phyloP scores from a whole-genome alignment of 2,329 filamentous ascomycete genomes.

The Aureobasidium uvarum region DNA sequence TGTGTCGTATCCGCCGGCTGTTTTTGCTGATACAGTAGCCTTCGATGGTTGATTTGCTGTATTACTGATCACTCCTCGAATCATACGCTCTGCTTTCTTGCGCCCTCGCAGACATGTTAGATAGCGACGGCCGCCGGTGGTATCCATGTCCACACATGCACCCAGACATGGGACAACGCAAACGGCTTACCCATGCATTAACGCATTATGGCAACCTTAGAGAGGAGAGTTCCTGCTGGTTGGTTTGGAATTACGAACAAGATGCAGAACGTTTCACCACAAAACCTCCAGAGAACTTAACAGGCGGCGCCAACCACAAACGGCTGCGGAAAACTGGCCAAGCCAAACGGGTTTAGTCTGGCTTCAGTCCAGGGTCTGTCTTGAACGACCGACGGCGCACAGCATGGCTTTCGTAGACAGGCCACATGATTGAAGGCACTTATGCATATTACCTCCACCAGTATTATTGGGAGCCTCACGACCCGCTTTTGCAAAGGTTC shows the following conservation, averaged over 20 bases:
- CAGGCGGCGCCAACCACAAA: background rate
- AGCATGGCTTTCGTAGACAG: background rate
- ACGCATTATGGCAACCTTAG: background rate
- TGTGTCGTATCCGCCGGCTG: background rate
- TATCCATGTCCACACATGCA: background rate
- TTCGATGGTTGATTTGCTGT: no score
- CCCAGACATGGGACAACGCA: background rate
- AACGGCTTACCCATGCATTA: background rate
- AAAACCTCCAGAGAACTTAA: background rate
- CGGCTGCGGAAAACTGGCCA: background rate
- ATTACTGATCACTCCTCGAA: slow-evolving; percentile 3
- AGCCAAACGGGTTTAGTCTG: slow-evolving; percentile 1
- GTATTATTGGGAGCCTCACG: background rate
- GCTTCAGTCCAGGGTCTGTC: slow-evolving; percentile 8
- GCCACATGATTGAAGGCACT: background rate
- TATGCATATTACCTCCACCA: background rate
- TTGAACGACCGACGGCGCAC: slow-evolving; percentile 5
- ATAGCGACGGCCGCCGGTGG: background rate
- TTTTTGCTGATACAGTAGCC: background rate
- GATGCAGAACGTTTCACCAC: background rate
- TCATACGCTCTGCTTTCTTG: background rate
- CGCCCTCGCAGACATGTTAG: background rate
- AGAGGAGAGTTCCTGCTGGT: background rate
- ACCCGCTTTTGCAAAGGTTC: slow-evolving; percentile 1
- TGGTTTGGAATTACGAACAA: background rate